Evolutionary conservation across 2,329 filamentous ascomycete species (phyloP), one percentile per base, ranked within the genome.

Genomic region (Cladosporium cucumerinum): DNA sequence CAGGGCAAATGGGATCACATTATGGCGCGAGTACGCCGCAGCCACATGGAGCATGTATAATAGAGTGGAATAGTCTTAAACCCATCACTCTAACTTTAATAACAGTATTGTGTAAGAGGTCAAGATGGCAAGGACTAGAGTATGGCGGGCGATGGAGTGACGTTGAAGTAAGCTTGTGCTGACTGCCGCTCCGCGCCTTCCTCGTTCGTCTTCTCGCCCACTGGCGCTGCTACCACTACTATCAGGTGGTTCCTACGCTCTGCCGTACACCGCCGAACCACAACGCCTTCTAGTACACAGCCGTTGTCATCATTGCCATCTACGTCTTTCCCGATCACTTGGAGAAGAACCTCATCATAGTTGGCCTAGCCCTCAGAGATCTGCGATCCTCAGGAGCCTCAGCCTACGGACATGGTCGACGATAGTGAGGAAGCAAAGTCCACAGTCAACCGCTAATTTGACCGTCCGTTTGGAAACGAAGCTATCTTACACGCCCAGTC

Each of bases 121-220:
- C 8, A 12, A 32, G 51, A 7, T 54, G 16, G 25, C 16, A 55
- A 32, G 21, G 25, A 51, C 11, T 3, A 23, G 25, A 49, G 54
- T 32, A n/a, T 16, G 12, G 28, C 18, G 14, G 4, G 39, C 26
- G 16, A 21, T 30, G 60, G 55, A 36, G 60, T 62, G 60, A 46
- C 23, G 60, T 62, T 54, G 32, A 62, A 36, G 23, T 62, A 62
- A 62, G 60, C 60, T 54, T 52, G 59, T 34, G 11, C 8, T 21
- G 51, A 32, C 32, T 36, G 3, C 54, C 21, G 12, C 30, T 39
- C 26, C 26, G 46, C 58, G 43, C 46, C 58, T 61, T 49, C 58
- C 58, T 61, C 46, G 23, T 26, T 32, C 25, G 14, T 58, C 34
- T 10, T 58, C 55, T 21, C n/a, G 10, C n/a, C 16, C 36, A 18